Base-by-base conservation (phyloP, 495 filamentous ascomycete genomes). In the Aspergillus mulundensis region DNA sequence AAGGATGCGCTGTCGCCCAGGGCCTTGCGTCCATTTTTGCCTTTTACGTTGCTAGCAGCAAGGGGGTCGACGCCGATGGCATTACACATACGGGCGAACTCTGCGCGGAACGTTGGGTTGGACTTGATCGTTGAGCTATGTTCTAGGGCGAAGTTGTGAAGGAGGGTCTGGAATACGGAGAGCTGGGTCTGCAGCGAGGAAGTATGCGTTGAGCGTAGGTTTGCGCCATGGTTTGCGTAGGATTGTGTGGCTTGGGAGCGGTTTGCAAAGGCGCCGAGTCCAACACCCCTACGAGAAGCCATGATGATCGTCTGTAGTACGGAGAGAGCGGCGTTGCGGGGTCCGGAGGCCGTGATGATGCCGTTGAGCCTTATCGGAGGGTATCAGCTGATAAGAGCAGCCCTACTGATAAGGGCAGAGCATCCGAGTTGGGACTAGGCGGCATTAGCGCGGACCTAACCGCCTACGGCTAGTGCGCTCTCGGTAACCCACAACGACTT, bases 81-180 rank as follows among this genome's bases (percentile, higher is more conserved):
- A 62, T 90, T 85, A 73, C 94, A 98, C 95, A 98, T 97, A 61
- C 93, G 89, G 5, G 94, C 94, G 67, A 98, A 98, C 75, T 97
- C 92, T 15, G 91, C 90, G 25, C 95, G 90, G 71, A 98, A 98
- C 0, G 83, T 85, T 11, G 95, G 94, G 69, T 96, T 91, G 3
- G 91, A 95, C 57, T 91, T 90, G 60, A 98, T 98, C 64, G 91
- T 92, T 66, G 91, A 91, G 57, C 86, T 89, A 74, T 98, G 94
- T 42, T 91, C 94, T 54, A 89, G 77, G n/a, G 91, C 89, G 70
- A 97, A 98, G 65, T 90, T 89, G 68, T 96, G 90, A 7, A 98
- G 85, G 2, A 95, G 77, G 1, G 89, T 89, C 60, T 95, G 92
- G 80, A 98, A 98, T 63, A 97, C 91, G 57, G 90, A 84, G 59